Base-by-base conservation (phyloP, 345 rosid genomes). In the Hypericum perforatum region DNA sequence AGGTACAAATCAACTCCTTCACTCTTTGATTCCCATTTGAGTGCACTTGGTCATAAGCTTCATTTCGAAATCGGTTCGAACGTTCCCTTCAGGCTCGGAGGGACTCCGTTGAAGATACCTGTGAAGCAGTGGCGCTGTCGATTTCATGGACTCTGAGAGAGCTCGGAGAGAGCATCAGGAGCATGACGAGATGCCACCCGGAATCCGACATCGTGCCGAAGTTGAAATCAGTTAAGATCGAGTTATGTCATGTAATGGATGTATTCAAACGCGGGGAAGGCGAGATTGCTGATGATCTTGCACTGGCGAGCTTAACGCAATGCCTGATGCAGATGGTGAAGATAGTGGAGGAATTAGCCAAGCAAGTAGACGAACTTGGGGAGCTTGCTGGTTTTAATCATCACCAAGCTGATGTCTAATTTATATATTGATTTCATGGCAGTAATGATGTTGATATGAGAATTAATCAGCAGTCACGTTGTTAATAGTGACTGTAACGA, bases 281-380 rank as follows among this genome's bases (percentile, higher is more conserved):
- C 15, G 60, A 69, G 63, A 53, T 57, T 42, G 49, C 43, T 9
- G 78, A 81, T 51, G 78, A 61, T 11, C 69, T 77, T 13, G 71
- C 70, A 16, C 44, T 70, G 14, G 79, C 80, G 14, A 65, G 76
- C 70, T 77, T 74, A 12, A 39, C 81, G n/a, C 77, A 60, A 66
- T 42, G 70, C 11, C 52, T 79, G 47, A 72, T 54, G 47, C 72
- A 59, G 67, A 67, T 79, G 48, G 72, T 67, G n/a, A 76, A 77
- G 54, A 79, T 77, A 63, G 50, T 76, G 58, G 81, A 79, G 75
- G 74, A 60, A 12, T 65, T 81, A 64, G 63, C 75, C 5, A 77
- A 74, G 54, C 71, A 77, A 45, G 83, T 77, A 16, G 79, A 79
- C 16, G 68, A 77, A 54, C 82, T 85, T 8, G 94, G 81, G 44